phyloP scores from a whole-genome alignment of 2,329 filamentous ascomycete genomes.

The Paraphaeosphaeria sporulosa region DNA sequence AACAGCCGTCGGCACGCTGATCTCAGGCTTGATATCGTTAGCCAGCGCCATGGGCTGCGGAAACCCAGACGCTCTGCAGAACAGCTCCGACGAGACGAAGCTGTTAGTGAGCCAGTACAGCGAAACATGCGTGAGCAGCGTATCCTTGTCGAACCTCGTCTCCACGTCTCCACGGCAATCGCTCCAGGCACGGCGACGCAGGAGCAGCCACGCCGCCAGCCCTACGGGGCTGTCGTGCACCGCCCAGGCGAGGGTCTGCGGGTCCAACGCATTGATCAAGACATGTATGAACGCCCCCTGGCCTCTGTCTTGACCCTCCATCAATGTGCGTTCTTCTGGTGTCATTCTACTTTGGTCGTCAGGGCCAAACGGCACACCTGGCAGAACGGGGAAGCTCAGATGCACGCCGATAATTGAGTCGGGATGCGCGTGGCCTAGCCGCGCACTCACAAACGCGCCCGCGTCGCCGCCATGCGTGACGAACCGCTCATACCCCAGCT shows the following conservation, averaged over 20 bases:
- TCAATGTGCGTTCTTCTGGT: neutral
- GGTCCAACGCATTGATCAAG: slow-evolving; percentile 12
- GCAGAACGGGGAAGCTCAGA: slow-evolving; percentile 12
- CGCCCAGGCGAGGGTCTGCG: slow-evolving; percentile 15
- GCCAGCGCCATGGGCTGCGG: slow-evolving; percentile 13
- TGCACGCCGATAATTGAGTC: slow-evolving; percentile 18
- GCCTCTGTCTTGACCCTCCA: slow-evolving; percentile 1
- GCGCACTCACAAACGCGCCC: slow-evolving; percentile 18
- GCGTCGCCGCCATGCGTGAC: slow-evolving; percentile 20
- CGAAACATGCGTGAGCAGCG: slow-evolving; percentile 15
- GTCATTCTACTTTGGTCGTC: neutral
- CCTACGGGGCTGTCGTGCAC: slow-evolving; percentile 17
- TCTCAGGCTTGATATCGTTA: slow-evolving; percentile 20
- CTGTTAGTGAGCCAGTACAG: slow-evolving; percentile 21
- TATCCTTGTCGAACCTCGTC: slow-evolving; percentile 16
- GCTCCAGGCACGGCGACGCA: slow-evolving; percentile 13
- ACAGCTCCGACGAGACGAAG: slow-evolving; percentile 15
- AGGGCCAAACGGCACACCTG: slow-evolving; percentile 7
- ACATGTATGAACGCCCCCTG: slow-evolving; percentile 6
- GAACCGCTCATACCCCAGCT: slow-evolving; percentile 14
- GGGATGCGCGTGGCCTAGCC: slow-evolving; percentile 17
- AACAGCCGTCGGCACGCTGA: slow-evolving; percentile 20
- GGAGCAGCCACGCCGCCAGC: slow-evolving; percentile 12
- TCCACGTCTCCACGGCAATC: slow-evolving; percentile 17
- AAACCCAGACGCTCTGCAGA: slow-evolving; percentile 18